Conservation (phyloP, 768 basidiomycete genomes). For the Serendipita sp. region DNA sequence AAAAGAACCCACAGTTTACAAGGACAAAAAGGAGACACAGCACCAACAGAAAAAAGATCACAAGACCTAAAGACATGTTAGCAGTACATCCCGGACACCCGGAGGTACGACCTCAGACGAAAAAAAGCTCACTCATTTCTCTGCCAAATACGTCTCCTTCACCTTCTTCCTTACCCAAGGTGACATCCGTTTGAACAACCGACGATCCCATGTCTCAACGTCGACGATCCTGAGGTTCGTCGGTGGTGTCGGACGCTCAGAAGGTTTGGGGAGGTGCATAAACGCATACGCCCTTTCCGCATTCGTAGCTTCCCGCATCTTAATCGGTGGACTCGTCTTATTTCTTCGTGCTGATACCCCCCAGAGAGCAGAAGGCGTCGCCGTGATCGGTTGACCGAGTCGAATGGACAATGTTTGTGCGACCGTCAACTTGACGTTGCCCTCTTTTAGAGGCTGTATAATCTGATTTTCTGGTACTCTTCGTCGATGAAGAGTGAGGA, state of each 20-base stretch:
- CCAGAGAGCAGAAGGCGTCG: not conserved
- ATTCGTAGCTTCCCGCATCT: not conserved
- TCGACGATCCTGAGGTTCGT: not conserved
- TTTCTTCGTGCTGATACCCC: not conserved
- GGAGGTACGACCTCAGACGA: too few species aligned
- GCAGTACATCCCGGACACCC: too few species aligned
- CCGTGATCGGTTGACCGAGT: not conserved
- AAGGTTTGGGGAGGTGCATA: not conserved
- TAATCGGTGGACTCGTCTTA: not conserved
- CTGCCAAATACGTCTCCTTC: not conserved
- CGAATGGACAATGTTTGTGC: not conserved
- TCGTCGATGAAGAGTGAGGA: not conserved
- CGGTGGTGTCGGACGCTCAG: not conserved
- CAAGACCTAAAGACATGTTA: too few species aligned
- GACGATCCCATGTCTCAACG: not conserved
- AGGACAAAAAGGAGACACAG: too few species aligned
- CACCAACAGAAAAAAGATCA: too few species aligned
- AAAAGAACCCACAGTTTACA: too few species aligned
- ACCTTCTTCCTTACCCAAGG: not conserved
- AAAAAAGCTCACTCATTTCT: not conserved
- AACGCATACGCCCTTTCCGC: not conserved
- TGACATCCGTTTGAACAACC: not conserved
- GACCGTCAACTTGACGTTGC: conserved; percentile 1
- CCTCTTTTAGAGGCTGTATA: not conserved
- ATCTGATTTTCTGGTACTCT: not conserved